Percentiles rank a stretch among this genome's conserved stretches.
These are phyloP conservation scores for Nannochloris sp. DNA, from an alignment of 139 green algal species.

Conservation along the genomic window DNA sequence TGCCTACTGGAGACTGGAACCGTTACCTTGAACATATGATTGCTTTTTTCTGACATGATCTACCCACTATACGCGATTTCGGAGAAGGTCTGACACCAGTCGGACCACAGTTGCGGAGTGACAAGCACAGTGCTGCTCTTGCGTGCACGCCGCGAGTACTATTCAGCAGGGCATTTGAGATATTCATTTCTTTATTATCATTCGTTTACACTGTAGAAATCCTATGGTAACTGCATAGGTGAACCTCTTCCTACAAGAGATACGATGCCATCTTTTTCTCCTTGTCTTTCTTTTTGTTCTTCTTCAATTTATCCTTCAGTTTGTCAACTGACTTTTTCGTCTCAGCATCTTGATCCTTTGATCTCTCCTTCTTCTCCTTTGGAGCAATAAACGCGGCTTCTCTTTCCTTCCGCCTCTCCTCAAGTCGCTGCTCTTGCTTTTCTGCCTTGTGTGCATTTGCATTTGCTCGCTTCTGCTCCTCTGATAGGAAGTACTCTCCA, in stretches of 20 bases:
- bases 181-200: too few relatives aligned
- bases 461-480: slow-evolving; percentile 57
- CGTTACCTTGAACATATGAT: too few relatives aligned
- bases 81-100: too few relatives aligned
- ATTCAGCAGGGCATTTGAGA: too few relatives aligned
- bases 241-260: background rate
- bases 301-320: slow-evolving; percentile 46
- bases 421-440: slow-evolving; percentile 25
- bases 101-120: too few relatives aligned
- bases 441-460: slow-evolving; percentile 31
- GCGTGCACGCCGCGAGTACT: too few relatives aligned
- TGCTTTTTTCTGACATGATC: too few relatives aligned
- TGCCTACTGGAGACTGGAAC: too few relatives aligned
- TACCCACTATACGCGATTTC: too few relatives aligned
- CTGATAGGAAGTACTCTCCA: slow-evolving; percentile 92
- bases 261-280: background rate
- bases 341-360: slow-evolving; percentile 17
- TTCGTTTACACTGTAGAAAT: too few relatives aligned
- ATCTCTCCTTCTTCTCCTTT: slow-evolving; percentile 30
- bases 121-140: too few relatives aligned
- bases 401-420: slow-evolving; percentile 52
- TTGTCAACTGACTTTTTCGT: slow-evolving; percentile 22
- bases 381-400: slow-evolving; percentile 79
- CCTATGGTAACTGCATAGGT: background rate
- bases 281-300: background rate